Base-by-base conservation (phyloP, 306 rosid genomes). In the Fragaria vesca region DNA sequence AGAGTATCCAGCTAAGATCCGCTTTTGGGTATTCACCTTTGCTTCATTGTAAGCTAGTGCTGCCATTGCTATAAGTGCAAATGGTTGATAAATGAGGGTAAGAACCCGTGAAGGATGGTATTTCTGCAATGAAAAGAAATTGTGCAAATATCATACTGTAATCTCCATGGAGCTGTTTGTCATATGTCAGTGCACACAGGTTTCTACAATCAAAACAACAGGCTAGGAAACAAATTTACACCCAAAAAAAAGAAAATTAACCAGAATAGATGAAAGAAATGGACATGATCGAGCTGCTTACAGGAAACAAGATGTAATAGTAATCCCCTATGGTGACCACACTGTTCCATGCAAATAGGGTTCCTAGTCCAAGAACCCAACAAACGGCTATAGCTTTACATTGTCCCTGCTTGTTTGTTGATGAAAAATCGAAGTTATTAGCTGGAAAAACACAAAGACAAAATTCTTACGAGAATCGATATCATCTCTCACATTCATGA, bases 41-140 rank as follows among this genome's bases (percentile, higher is more conserved):
- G 97, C 87, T 79, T 91, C 97, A 40, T 87, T 6, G 82, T 81
- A 85, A 57, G 97, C 84, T 42, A 93, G 73, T 75, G 87, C 75
- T 67, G 84, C 71, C 83, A 86, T 79, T 34, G 89, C 78, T 78
- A 82, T 84, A 57, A 90, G 60, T 32, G 97, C 93, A 75, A 91
- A 90, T 50, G 97, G 96, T 86, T 91, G 88, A 80, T 93, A 89
- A 51, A 17, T 90, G 51, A 93, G 84, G 17, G 96, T 91, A n/a
- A 93, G 97, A 62, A 93, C 98, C 83, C 97, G 69, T 30, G 96
- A 78, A 55, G 98, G 98, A 86, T 91, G 98, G 82, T 91, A 91
- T n/a, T 76, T 62, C 97, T 93, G 48, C 81, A 74, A 2, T 72
- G 36, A 21, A 40, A 17, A 85, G 58, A 6, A 16, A 52, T 32